Base-by-base conservation (phyloP, 495 filamentous ascomycete species). In the Talaromyces stipitatus region DNA sequence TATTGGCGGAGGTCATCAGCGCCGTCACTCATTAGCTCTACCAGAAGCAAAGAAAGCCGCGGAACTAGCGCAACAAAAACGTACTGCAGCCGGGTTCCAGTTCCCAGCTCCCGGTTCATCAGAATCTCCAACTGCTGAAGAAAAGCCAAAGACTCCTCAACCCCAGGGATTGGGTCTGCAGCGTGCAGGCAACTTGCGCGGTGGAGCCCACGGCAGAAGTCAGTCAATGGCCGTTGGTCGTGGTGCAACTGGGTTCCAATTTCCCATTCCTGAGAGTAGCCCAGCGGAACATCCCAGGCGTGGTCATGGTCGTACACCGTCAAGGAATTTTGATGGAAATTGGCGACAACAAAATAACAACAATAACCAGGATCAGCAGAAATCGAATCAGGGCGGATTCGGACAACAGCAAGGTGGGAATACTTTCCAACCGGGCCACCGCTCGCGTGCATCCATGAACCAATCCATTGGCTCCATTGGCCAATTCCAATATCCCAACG, bases 11-110 rank as follows among this genome's bases (percentile, higher is more conserved):
- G 94, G 92, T 50, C 94, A 98, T 69, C 88, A 94, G 69, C 85
- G 94, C 60, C 88, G 94, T 69, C 94, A 98, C 72, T 98, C 94
- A 18, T 81, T 98, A 55, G 95, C 91, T 47, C 73, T 98, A 55
- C 89, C 92, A 3, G 94, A 98, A 70, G 94, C 94, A 26, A 97
- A 96, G 78, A 97, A 96, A 75, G 95, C 95, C 27, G 94, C 94
- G 45, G 94, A 98, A 68, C 70, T 96, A 18, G 94, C 94, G 45
- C 95, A 98, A 74, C 92, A 96, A 73, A 97, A 97, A 74, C 82
- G 92, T 65, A 94, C 90, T 24, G 92, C 92, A 11, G 88, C 89
- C 58, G 88, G 83, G 16, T 98, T 98, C 70, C 95, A 97, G 69
- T 98, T 98, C 69, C 95, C 94, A 50, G 81, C 85, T 43, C 87